Evolutionary conservation across 768 basidiomycete genomes (phyloP).

Genomic region (Dendrothele bispora): DNA sequence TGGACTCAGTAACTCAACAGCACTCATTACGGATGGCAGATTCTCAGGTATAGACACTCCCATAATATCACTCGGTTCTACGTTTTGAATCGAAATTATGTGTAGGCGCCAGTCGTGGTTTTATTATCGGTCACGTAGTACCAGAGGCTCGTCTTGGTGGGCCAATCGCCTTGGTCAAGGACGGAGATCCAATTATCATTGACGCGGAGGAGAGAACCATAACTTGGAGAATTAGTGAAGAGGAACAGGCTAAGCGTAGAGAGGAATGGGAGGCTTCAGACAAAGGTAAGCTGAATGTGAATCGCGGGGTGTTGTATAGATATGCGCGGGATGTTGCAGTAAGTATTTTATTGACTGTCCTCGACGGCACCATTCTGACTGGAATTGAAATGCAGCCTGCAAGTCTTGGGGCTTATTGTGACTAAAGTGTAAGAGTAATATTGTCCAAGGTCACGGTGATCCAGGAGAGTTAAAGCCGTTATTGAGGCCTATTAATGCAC

Average conservation of each 20-base stretch:
- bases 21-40: slow-evolving; percentile 85
- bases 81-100: neutral
- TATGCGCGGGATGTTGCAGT: slow-evolving; percentile 89
- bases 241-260: slow-evolving; percentile 58
- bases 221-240: slow-evolving; percentile 71
- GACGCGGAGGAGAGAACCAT: slow-evolving; percentile 67
- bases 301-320: slow-evolving; percentile 71
- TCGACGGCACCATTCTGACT: slow-evolving; percentile 4
- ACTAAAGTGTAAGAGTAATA: slow-evolving; percentile 42
- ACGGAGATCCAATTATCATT: slow-evolving; percentile 76
- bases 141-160: slow-evolving; percentile 77
- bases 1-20: slow-evolving; percentile 74
- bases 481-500: too few species aligned
- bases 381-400: slow-evolving; percentile 51
- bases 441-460: too few species aligned
- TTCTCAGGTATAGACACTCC: slow-evolving; percentile 63
- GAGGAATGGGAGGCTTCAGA: slow-evolving; percentile 71
- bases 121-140: slow-evolving; percentile 57
- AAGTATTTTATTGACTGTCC: slow-evolving; percentile 33
- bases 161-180: slow-evolving; percentile 83
- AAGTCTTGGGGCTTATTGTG: slow-evolving; percentile 79
- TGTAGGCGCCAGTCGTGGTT: slow-evolving; percentile 35
- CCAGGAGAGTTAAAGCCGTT: too few species aligned
- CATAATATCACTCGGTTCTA: neutral
- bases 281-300: slow-evolving; percentile 63